Conservation (phyloP, 805 yeast genomes). For the Pichia manshurica region DNA sequence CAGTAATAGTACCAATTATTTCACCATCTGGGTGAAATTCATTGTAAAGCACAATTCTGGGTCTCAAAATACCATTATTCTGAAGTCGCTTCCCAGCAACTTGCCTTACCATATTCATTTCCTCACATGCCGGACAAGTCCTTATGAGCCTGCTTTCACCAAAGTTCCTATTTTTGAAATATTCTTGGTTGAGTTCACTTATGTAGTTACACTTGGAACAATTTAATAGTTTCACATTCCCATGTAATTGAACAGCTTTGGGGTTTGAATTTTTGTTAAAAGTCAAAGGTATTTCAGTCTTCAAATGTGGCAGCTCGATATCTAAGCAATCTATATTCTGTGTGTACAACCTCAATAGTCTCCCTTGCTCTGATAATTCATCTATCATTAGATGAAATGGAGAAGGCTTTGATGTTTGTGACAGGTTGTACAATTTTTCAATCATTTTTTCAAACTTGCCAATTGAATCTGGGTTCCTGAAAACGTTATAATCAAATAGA, state of each 20-base stretch:
- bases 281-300: conserved; percentile 45
- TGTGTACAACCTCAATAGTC: conserved; percentile 71
- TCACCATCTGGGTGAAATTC: conserved; percentile 87
- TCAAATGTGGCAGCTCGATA: conserved; percentile 43
- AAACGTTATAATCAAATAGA: conserved; percentile 74
- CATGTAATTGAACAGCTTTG: conserved; percentile 76
- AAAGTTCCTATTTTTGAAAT: conserved; percentile 32
- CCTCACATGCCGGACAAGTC: conserved; percentile 61
- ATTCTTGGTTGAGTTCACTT: conserved; percentile 45
- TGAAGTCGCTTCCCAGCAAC: conserved; percentile 62
- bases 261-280: conserved; percentile 33
- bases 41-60: conserved; percentile 64
- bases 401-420: conserved; percentile 58
- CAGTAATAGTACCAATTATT: conserved; percentile 69
- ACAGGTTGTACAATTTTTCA: conserved; percentile 50
- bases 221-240: conserved; percentile 64
- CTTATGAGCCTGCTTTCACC: conserved; percentile 34
- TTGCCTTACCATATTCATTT: conserved; percentile 47
- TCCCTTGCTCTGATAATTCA: conserved; percentile 51
- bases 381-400: conserved; percentile 65
- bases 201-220: conserved; percentile 72
- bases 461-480: conserved; percentile 56
- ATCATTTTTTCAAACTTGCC: conserved; percentile 70
- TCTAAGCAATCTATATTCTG: conserved; percentile 87
- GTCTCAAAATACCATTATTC: conserved; percentile 58